These are phyloP conservation scores for Strigomonas culicis DNA, from an alignment of 208 protist genomes.

Conservation along the genomic window DNA sequence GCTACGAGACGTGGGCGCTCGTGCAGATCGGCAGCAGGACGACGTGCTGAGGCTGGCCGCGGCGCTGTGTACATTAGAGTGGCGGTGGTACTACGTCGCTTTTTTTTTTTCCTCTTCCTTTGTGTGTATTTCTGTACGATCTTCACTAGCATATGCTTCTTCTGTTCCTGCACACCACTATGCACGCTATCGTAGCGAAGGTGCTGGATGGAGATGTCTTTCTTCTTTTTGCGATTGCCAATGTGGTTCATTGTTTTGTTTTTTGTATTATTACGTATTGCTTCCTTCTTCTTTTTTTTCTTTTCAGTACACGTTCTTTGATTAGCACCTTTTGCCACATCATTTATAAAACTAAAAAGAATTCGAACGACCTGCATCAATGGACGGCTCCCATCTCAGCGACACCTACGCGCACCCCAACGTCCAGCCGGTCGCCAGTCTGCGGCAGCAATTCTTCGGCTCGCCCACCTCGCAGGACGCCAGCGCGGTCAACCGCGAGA, in stretches of 20 bases:
- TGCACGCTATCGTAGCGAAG: too few relatives aligned
- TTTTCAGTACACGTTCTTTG: slow-evolving; percentile 1
- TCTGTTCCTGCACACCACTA: too few relatives aligned
- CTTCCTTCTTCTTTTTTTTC: slow-evolving; percentile 13
- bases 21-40: slow-evolving; percentile 22
- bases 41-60: slow-evolving; percentile 19
- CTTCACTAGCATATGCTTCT: too few relatives aligned
- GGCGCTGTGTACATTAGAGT: background rate
- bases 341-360: too few relatives aligned
- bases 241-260: slow-evolving; percentile 4
- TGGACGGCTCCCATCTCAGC: background rate
- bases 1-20: slow-evolving; percentile 30
- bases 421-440: background rate
- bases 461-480: background rate
- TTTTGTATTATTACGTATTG: background rate
- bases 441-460: background rate
- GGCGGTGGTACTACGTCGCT: background rate
- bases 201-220: background rate
- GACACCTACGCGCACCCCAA: background rate
- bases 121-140: too few relatives aligned
- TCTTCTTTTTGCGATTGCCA: background rate
- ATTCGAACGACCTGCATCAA: background rate
- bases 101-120: background rate
- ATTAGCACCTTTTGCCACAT: too few relatives aligned
- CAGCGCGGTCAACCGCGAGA: background rate